Base-by-base conservation (phyloP, 148 eudicot species). In the Dianthus caryophyllus region DNA sequence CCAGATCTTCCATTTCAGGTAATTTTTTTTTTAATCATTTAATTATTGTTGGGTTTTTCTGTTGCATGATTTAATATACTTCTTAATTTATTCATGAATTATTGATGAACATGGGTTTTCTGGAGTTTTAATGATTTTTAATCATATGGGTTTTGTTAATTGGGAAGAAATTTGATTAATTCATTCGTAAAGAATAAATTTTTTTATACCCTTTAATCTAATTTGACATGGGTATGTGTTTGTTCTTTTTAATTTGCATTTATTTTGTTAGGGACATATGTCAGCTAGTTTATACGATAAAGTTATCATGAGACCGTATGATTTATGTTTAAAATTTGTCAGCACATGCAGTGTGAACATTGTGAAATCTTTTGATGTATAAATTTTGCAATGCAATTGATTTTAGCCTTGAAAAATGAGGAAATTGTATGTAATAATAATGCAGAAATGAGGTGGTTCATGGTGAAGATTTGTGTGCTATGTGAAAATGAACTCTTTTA, bases 361-460 rank as follows among this genome's bases (percentile, higher is more conserved):
- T 2, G 38, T 33, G 38, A 2, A 33, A 2, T 33, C 7, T 7
- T 33, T 33, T 7, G 4, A 33, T 33, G 7, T 33, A 33, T 5
- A 2, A 0, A 10, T 16, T 48, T 48, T 13, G 51, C 1, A 48
- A 48, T 48, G 18, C 20, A 48, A 48, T n/a, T 48, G 51, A 50
- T 18, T 50, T 50, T 50, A n/a, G 21, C 22, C 9, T 18, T 50
- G 22, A 50, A 50, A n/a, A 50, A n/a, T 20, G 54, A 21, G 54
- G 24, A 21, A 18, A n/a, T 48, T n/a, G 21, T 48, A 30, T 56
- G 50, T 20, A 62, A 47, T 75, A 26, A 26, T 52, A 56, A 44
- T 68, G 73, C 82, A 75, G 82, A 81, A 79, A 77, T 82, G 88
- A 84, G 79, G 29, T 78, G 81, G 69, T 71, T 73, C 30, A 46